Evolutionary conservation across 2,329 filamentous ascomycete species (phyloP).

Genomic region (Phyllosticta capitalensis): DNA sequence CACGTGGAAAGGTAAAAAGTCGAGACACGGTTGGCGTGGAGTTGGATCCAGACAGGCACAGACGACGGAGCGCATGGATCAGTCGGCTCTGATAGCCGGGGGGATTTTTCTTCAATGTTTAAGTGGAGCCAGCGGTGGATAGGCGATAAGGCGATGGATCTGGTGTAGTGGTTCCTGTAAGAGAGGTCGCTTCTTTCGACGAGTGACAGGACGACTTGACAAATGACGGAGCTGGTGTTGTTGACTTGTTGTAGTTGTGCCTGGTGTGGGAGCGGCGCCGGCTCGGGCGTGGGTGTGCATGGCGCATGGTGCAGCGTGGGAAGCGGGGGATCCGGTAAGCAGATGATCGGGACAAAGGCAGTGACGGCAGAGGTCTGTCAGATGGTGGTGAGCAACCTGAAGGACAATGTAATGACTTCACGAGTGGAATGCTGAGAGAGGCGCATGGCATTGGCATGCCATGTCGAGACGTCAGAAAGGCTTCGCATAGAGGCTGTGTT

Average conservation of each 20-base stretch:
- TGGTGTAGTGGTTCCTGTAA: background rate
- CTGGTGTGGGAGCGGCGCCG: too few species aligned
- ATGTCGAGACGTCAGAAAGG: background rate
- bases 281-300: too few species aligned
- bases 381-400: too few species aligned
- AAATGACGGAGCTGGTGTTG: background rate
- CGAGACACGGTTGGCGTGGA: background rate
- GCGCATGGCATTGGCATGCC: too few species aligned
- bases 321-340: background rate
- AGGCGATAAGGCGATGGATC: background rate
- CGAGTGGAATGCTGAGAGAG: background rate
- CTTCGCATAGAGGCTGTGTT: background rate
- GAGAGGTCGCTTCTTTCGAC: background rate
- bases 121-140: background rate
- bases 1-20: background rate
- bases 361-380: background rate
- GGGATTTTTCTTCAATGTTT: background rate
- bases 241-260: too few species aligned
- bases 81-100: background rate
- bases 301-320: background rate
- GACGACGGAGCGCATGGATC: background rate
- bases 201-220: background rate
- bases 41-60: too few species aligned
- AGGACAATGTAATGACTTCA: background rate
- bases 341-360: background rate